Conservation (phyloP, 345 rosid species). For the Eucalyptus caleyi region DNA sequence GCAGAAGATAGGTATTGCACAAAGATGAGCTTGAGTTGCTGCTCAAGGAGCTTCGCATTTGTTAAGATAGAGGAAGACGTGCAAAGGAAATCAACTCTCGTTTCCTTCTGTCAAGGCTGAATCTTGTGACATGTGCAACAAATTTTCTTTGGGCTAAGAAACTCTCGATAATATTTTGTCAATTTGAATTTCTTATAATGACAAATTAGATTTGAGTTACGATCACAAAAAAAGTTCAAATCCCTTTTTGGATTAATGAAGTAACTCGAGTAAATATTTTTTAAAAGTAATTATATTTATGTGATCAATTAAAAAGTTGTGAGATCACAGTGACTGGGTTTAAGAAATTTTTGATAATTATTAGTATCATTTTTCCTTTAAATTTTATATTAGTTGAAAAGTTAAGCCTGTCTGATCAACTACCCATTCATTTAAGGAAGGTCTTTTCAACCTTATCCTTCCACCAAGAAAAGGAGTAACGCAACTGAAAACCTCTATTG, state of each 20-base stretch:
- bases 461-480: neutral
- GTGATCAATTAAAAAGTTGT: neutral
- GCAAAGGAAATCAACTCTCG: neutral
- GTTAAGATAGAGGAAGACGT: neutral
- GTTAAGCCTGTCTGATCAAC: neutral
- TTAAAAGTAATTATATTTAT: neutral
- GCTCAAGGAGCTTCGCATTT: neutral
- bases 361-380: neutral
- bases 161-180: neutral
- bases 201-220: neutral
- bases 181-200: neutral
- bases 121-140: neutral
- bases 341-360: neutral
- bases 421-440: neutral
- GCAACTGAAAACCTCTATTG: neutral
- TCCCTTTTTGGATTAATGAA: neutral
- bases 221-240: neutral
- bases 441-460: neutral
- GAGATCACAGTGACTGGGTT: neutral
- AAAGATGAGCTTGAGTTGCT: neutral
- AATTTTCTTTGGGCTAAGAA: neutral
- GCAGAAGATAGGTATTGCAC: neutral
- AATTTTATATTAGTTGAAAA: neutral
- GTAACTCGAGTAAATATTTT: neutral
- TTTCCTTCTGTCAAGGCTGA: neutral